Evolutionary conservation across 2,329 filamentous ascomycete genomes (phyloP).

Genomic region (Xylariaceae sp.): DNA sequence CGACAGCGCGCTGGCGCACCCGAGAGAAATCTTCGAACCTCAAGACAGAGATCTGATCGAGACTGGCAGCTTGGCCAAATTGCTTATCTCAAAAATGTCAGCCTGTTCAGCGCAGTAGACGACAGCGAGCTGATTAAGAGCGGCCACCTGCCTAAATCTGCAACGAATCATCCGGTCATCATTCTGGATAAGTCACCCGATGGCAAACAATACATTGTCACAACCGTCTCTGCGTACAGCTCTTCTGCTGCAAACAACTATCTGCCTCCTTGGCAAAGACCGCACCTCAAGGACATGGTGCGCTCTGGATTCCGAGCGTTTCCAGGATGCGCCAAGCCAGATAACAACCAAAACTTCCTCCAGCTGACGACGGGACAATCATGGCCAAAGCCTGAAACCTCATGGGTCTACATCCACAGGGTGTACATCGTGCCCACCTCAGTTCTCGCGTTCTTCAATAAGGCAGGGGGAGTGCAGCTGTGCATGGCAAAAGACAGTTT

Average conservation of each 20-base stretch:
- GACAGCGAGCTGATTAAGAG: constrained; percentile 15
- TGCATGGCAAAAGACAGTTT: too few species aligned
- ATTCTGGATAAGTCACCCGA: constrained; percentile 23
- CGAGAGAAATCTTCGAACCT: too few species aligned
- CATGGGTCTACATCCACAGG: constrained; percentile 23
- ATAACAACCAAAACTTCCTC: constrained; percentile 15
- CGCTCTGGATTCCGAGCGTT: constrained; percentile 31
- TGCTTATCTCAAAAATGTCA: constrained; percentile 25
- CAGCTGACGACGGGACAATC: constrained; percentile 18
- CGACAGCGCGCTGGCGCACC: too few species aligned
- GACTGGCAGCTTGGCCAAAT: constrained; percentile 25
- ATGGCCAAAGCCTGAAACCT: constrained; percentile 26
- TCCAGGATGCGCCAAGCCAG: constrained; percentile 22
- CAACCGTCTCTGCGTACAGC: constrained; percentile 32
- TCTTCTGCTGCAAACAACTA: constrained; percentile 20
- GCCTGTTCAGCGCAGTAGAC: constrained; percentile 16
- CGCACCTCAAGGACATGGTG: constrained; percentile 19
- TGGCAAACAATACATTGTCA: constrained; percentile 23
- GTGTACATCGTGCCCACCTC: constrained; percentile 21
- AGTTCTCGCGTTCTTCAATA: constrained; percentile 13
- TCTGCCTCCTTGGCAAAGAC: constrained; percentile 31
- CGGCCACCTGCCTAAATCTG: constrained; percentile 15
- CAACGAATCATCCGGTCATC: constrained; percentile 33
- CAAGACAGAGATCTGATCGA: too few species aligned
- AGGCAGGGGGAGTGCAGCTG: not conserved